Conservation (phyloP, 352 stramenopile species). For the Aphanomyces cochlioides region DNA sequence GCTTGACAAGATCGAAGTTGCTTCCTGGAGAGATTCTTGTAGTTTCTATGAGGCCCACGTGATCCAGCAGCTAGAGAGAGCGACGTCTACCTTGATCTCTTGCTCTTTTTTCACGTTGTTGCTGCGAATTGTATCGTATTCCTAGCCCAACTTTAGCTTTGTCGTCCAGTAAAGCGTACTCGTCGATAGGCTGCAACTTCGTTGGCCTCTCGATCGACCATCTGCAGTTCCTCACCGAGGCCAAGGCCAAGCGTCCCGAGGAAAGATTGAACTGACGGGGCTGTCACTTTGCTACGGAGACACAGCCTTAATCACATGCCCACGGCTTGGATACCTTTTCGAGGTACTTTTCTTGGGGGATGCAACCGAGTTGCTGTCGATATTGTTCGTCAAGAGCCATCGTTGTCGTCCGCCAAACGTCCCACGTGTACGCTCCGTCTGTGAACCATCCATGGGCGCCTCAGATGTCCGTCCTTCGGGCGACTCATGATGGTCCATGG, state of each 20-base stretch:
- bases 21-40: slow-evolving; percentile 61
- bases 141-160: slow-evolving; percentile 35
- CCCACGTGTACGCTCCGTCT: slow-evolving; percentile 61
- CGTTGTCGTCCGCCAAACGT: slow-evolving; percentile 70
- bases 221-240: slow-evolving; percentile 69
- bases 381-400: slow-evolving; percentile 42
- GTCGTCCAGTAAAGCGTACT: slow-evolving; percentile 34
- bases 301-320: not conserved
- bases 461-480: slow-evolving; percentile 7
- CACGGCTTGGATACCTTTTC: slow-evolving; percentile 39
- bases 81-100: slow-evolving; percentile 52
- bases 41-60: slow-evolving; percentile 41
- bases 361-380: slow-evolving; percentile 44
- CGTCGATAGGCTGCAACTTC: slow-evolving; percentile 61
- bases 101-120: slow-evolving; percentile 63
- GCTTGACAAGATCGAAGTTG: slow-evolving; percentile 17
- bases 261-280: slow-evolving; percentile 65
- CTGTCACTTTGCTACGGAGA: slow-evolving; percentile 45
- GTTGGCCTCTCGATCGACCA: slow-evolving; percentile 77
- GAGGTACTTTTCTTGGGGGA: slow-evolving; percentile 37
- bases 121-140: slow-evolving; percentile 63
- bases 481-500: slow-evolving; percentile 20
- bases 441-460: slow-evolving; percentile 46
- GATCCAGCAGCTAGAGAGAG: not conserved
- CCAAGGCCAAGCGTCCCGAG: slow-evolving; percentile 66